These are phyloP conservation scores for Penicillium antarcticum DNA, from an alignment of 495 filamentous ascomycete genomes.

Conservation along the genomic window DNA sequence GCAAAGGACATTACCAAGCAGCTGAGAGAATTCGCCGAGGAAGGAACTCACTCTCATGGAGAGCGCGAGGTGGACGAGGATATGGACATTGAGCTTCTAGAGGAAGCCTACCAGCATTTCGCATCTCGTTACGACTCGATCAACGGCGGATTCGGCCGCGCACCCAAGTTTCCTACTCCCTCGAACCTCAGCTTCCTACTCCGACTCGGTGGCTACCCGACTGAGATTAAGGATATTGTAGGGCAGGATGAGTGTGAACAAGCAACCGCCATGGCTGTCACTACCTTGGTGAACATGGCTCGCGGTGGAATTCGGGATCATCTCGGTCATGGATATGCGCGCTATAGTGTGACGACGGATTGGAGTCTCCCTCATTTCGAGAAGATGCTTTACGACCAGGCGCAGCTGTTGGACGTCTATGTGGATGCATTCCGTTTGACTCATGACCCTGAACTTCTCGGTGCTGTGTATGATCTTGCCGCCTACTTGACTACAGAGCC, in stretches of 20 bases:
- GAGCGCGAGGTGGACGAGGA: conserved; percentile 58
- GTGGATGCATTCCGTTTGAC: conserved; percentile 82
- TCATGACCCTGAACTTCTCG: conserved; percentile 66
- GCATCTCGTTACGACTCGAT: conserved; percentile 70
- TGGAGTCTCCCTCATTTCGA: conserved; percentile 96
- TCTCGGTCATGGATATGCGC: conserved; percentile 83
- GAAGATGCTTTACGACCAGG: conserved; percentile 97
- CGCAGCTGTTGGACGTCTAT: conserved; percentile 80
- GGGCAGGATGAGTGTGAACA: conserved; percentile 73
- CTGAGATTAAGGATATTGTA: conserved; percentile 76
- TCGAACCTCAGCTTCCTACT: conserved; percentile 81
- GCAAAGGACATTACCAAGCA: conserved; percentile 79
- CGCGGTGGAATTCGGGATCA: conserved; percentile 90
- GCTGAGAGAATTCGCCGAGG: conserved; percentile 79
- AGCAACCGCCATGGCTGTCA: conserved; percentile 76
- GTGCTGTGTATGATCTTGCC: conserved; percentile 77
- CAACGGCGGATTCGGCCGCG: conserved; percentile 70
- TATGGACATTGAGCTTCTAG: conserved; percentile 85
- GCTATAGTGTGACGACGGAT: conserved; percentile 85
- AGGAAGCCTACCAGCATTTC: conserved; percentile 84
- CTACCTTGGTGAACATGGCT: conserved; percentile 77
- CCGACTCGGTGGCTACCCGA: conserved; percentile 67
- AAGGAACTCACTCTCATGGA: conserved; percentile 65
- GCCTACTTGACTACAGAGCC: conserved; percentile 71
- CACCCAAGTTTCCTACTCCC: conserved; percentile 91